Percentiles rank a stretch among this genome's conserved stretches.
Evolutionary conservation across 331 rosid species (phyloP).

Genomic region (Ulmus americana): DNA sequence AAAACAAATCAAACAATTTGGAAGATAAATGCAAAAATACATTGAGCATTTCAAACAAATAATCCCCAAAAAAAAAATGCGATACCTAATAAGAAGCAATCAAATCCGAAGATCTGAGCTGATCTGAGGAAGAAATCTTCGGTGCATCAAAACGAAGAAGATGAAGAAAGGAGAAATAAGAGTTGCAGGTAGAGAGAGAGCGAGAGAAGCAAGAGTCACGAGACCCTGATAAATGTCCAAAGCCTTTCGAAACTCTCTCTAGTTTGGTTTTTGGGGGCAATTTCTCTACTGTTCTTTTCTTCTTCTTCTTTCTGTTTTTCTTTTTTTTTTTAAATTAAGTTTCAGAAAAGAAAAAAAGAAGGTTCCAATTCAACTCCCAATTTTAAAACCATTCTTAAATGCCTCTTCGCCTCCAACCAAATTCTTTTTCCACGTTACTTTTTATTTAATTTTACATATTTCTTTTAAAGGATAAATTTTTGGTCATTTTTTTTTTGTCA

Average conservation of each 20-base stretch:
- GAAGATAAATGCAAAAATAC: background rate
- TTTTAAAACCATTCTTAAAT: no score
- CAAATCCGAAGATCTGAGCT: background rate
- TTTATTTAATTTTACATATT: no score
- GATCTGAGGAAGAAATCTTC: background rate
- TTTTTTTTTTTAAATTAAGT: no score
- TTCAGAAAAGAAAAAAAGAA: no score
- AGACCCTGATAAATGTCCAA: background rate
- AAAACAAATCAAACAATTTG: background rate
- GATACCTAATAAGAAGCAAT: no score
- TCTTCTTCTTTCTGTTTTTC: background rate
- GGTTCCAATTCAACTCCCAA: no score
- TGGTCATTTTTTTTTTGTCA: no score
- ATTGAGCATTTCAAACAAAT: background rate
- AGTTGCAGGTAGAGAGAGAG: background rate
- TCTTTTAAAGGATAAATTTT: no score
- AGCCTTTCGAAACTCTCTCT: no score
- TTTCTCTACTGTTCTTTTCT: background rate
- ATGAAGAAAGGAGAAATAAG: background rate
- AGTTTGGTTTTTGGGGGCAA: background rate
- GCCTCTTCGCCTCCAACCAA: no score
- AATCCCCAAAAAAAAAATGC: no score
- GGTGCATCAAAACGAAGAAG: background rate
- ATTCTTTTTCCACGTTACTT: no score
- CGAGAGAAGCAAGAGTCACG: background rate